phyloP scores from a whole-genome alignment of 2,329 filamentous ascomycete genomes.

The Neoarthrinium moseri region DNA sequence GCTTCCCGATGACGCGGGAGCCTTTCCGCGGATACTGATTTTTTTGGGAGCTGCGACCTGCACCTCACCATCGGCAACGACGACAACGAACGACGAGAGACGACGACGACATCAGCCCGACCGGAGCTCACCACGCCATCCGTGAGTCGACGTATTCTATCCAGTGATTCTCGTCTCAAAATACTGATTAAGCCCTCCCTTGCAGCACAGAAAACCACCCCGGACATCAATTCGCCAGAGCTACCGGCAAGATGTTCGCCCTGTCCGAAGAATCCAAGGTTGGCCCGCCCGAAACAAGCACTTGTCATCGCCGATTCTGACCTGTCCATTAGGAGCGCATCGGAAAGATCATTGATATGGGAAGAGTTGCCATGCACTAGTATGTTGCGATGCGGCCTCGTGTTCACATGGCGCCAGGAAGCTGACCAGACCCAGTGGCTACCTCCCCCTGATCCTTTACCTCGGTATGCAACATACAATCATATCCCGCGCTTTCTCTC shows the following conservation, averaged over 20 bases:
- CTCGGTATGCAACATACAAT: slow-evolving; percentile 63
- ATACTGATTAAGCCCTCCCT: background rate
- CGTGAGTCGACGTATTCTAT: background rate
- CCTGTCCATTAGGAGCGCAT: slow-evolving; percentile 78
- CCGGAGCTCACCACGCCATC: background rate
- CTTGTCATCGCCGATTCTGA: slow-evolving; percentile 1
- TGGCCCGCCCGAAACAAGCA: slow-evolving; percentile 17
- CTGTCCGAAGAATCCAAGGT: slow-evolving; percentile 99
- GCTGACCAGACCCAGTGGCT: slow-evolving; percentile 66
- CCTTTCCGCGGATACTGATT: slow-evolving; percentile 2
- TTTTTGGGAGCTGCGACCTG: slow-evolving; percentile 6
- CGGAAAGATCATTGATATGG: slow-evolving; percentile 92
- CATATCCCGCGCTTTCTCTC: slow-evolving; percentile 6
- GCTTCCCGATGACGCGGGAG: slow-evolving; percentile 1
- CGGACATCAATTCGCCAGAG: background rate
- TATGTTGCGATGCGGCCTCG: slow-evolving; percentile 44
- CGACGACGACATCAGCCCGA: background rate
- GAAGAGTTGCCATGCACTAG: slow-evolving; percentile 94
- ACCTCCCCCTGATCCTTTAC: slow-evolving; percentile 94
- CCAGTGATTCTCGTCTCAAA: background rate
- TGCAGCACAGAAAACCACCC: no score
- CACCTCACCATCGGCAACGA: background rate
- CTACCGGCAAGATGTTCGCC: slow-evolving; percentile 49
- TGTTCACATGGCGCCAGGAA: background rate
- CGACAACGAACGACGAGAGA: background rate